Evolutionary conservation across 805 yeast genomes (phyloP).

Genomic region (Lipomyces starkeyi): DNA sequence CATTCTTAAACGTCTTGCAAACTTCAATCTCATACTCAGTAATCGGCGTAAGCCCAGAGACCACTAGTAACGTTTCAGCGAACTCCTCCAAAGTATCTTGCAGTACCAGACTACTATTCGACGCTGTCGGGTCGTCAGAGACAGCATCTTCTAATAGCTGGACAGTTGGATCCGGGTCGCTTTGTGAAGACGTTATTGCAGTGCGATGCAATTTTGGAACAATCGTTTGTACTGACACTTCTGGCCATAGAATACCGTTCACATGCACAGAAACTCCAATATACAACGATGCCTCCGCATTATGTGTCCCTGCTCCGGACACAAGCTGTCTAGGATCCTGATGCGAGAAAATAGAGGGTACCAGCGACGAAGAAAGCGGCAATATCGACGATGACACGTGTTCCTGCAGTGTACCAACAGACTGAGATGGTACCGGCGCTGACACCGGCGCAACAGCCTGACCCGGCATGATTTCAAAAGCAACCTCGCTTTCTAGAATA

Average conservation of each 20-base stretch:
- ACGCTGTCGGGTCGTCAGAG: neutral
- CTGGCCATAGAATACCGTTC: slow-evolving; percentile 74
- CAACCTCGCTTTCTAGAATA: slow-evolving; percentile 45
- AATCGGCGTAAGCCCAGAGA: slow-evolving; percentile 67
- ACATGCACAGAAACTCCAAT: slow-evolving; percentile 49
- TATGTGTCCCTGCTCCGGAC: slow-evolving; percentile 8
- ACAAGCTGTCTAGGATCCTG: slow-evolving; percentile 15
- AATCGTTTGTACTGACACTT: slow-evolving; percentile 58
- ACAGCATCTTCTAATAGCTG: slow-evolving; percentile 23
- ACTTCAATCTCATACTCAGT: slow-evolving; percentile 67
- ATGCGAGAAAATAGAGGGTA: slow-evolving; percentile 33
- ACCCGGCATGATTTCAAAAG: slow-evolving; percentile 41
- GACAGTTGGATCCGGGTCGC: slow-evolving; percentile 21
- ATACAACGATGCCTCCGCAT: slow-evolving; percentile 23
- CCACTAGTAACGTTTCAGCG: slow-evolving; percentile 59
- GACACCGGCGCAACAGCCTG: slow-evolving; percentile 6
- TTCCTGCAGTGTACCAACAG: neutral
- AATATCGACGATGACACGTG: slow-evolving; percentile 17
- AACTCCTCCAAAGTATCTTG: slow-evolving; percentile 18
- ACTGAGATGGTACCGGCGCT: neutral
- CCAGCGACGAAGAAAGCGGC: slow-evolving; percentile 26
- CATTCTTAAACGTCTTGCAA: slow-evolving; percentile 46
- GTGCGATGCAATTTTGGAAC: slow-evolving; percentile 31
- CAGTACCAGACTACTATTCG: neutral
- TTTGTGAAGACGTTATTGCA: slow-evolving; percentile 6